These are phyloP conservation scores for Alternaria sp. DNA, from an alignment of 2,329 filamentous ascomycete genomes.

Conservation along the genomic window DNA sequence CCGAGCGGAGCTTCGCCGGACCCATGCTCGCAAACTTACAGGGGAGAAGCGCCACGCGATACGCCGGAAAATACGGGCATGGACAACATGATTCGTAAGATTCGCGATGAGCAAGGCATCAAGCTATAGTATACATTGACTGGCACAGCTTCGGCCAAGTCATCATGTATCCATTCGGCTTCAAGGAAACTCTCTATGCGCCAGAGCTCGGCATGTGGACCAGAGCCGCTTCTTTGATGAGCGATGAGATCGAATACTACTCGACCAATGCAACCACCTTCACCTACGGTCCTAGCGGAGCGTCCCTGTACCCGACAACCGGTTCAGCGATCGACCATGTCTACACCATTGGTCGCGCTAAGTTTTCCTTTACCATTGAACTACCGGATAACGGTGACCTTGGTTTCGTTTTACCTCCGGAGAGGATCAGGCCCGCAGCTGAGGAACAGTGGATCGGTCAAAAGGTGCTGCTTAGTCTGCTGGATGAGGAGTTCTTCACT, in stretches of 20 bases:
- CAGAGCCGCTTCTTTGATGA: constrained; percentile 57
- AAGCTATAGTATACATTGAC: constrained; percentile 70
- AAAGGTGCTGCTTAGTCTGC: constrained; percentile 32
- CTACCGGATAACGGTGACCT: constrained; percentile 58
- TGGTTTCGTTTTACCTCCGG: constrained; percentile 60
- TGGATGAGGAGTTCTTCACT: constrained; percentile 41
- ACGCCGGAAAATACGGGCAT: constrained; percentile 51
- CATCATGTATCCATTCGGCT: constrained; percentile 66
- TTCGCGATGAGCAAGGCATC: constrained; percentile 59
- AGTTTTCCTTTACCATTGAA: constrained; percentile 58
- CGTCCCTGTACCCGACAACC: constrained; percentile 66
- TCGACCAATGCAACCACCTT: constrained; percentile 43
- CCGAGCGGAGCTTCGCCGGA: constrained; percentile 40
- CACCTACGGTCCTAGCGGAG: constrained; percentile 61
- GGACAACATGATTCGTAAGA: constrained; percentile 55
- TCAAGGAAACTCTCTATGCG: constrained; percentile 60
- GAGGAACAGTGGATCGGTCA: constrained; percentile 58
- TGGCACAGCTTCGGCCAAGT: constrained; percentile 70
- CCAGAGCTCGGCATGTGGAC: constrained; percentile 61
- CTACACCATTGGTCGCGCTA: constrained; percentile 52
- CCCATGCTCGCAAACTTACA: constrained; percentile 45
- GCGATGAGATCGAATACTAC: constrained; percentile 61
- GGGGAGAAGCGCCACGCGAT: constrained; percentile 39
- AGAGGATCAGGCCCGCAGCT: constrained; percentile 57
- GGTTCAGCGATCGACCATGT: constrained; percentile 56